Base-by-base conservation (phyloP, 768 basidiomycete genomes). In the Tricholoma flavovirens region DNA sequence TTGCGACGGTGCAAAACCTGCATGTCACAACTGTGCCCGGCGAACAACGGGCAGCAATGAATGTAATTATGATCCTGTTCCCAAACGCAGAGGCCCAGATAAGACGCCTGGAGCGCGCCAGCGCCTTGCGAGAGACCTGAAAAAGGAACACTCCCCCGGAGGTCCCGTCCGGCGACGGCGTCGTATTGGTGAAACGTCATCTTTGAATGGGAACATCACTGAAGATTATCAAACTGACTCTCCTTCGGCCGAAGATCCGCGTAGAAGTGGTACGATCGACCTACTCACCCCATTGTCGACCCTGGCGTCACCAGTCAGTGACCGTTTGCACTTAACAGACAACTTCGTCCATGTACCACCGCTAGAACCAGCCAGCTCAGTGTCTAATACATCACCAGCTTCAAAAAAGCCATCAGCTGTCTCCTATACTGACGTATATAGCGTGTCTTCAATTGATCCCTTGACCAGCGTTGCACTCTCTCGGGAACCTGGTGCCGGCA, bases 51-150 rank as follows among this genome's bases (percentile, higher is more conserved):
- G 71, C 11, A 67, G 62, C 60, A 71, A 66, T 43, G 76, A 79
- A 46, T 92, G 90, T 65, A 66, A 72, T 51, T 92, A 91, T 61
- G 90, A 92, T 61, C 55, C 79, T 12, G 69, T 81, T 4, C 90
- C 90, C 19, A 90, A 87, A 63, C 85, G 90, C 45, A 80, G 90
- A 38, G 90, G 90, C 1, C 90, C 90, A 2, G 90, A 91, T 69
- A 88, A 81, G 69, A 78, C 75, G 0, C 88, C 88, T n/a, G 89
- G 90, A 19, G 87, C 87, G 36, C 84, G 90, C 22, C 87, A 89
- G 63, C 80, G 89, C 40, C 72, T 75, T 56, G 69, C 77, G 4
- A 70, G 77, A 36, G 79, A 78, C 50, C 58, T 65, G 21, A 70
- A 58, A 43, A 71, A 75, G 38, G 75, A 73, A 21, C 64, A 30